Conservation (phyloP, 2,329 filamentous ascomycete species). For the Neopestalotiopsis rosae region DNA sequence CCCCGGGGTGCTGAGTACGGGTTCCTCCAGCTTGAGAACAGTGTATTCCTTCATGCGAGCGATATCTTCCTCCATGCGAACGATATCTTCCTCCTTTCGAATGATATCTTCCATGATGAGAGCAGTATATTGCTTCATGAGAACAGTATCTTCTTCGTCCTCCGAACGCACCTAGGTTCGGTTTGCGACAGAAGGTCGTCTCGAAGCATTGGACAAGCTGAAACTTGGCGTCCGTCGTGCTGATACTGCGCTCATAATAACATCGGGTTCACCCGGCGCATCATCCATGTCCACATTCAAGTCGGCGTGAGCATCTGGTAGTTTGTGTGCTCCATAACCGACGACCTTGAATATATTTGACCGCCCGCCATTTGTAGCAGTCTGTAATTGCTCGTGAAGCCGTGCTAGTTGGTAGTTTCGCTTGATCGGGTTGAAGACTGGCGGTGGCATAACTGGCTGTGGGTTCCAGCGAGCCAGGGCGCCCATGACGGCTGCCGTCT, state of each 20-base stretch:
- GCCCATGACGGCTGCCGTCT: conserved; percentile 86
- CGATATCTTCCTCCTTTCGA: no score
- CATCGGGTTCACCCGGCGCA: conserved; percentile 63
- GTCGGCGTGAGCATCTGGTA: conserved; percentile 54
- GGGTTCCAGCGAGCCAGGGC: conserved; percentile 79
- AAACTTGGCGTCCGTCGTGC: conserved; percentile 52
- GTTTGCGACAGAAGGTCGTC: conserved; percentile 52
- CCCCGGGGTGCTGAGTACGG: not conserved
- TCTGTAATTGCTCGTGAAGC: conserved; percentile 69
- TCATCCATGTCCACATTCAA: conserved; percentile 54
- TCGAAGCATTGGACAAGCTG: conserved; percentile 46
- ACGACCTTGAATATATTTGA: conserved; percentile 69
- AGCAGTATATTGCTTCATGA: no score
- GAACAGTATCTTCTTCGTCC: no score
- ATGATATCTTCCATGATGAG: no score
- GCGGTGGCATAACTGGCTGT: conserved; percentile 75
- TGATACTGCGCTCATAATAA: conserved; percentile 42
- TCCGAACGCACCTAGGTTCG: conserved; percentile 43
- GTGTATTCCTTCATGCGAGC: no score
- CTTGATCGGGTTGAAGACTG: conserved; percentile 64
- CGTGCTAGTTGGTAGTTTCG: conserved; percentile 67
- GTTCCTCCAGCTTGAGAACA: no score
- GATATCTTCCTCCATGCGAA: no score
- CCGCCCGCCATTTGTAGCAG: conserved; percentile 69
- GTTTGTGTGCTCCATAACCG: conserved; percentile 60